These are phyloP conservation scores for Penicillium thymicola DNA, from an alignment of 2,329 filamentous ascomycete species.

Conservation along the genomic window DNA sequence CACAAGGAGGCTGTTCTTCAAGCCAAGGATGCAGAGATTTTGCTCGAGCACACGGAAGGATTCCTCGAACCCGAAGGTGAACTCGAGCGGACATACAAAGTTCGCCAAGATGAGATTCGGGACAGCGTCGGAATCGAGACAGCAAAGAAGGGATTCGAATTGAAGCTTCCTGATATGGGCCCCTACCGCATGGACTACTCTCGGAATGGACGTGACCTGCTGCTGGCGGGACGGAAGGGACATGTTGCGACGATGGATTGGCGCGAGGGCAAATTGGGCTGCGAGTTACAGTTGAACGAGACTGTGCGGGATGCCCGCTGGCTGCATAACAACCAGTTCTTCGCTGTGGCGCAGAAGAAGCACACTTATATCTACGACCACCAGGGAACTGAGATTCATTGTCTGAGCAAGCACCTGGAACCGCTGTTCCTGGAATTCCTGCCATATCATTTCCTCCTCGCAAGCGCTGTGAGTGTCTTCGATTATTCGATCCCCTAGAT, in stretches of 20 bases:
- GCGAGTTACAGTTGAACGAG: conserved; percentile 86
- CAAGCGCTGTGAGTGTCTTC: conserved; percentile 65
- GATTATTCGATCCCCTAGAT: neutral
- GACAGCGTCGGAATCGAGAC: conserved; percentile 73
- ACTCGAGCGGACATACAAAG: conserved; percentile 87
- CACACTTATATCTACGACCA: conserved; percentile 95
- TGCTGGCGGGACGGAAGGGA: conserved; percentile 85
- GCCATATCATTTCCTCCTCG: conserved; percentile 91
- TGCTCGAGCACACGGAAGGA: conserved; percentile 80
- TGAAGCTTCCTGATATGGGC: conserved; percentile 76
- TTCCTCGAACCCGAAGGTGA: conserved; percentile 86
- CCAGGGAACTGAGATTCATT: conserved; percentile 87
- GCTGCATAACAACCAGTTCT: conserved; percentile 90
- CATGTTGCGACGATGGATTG: conserved; percentile 97
- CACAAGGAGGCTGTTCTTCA: conserved; percentile 76
- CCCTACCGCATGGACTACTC: conserved; percentile 90
- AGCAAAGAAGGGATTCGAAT: conserved; percentile 87
- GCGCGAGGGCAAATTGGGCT: conserved; percentile 85
- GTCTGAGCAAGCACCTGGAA: conserved; percentile 83
- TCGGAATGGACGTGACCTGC: conserved; percentile 78
- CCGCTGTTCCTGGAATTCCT: conserved; percentile 93
- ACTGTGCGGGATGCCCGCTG: conserved; percentile 86
- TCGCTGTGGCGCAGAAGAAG: conserved; percentile 94
- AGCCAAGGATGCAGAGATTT: conserved; percentile 92
- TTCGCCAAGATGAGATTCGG: conserved; percentile 82